Percentiles rank a stretch among this genome's conserved stretches.
Conservation (phyloP, 2,329 filamentous ascomycete genomes). For the Phoma sp. region DNA sequence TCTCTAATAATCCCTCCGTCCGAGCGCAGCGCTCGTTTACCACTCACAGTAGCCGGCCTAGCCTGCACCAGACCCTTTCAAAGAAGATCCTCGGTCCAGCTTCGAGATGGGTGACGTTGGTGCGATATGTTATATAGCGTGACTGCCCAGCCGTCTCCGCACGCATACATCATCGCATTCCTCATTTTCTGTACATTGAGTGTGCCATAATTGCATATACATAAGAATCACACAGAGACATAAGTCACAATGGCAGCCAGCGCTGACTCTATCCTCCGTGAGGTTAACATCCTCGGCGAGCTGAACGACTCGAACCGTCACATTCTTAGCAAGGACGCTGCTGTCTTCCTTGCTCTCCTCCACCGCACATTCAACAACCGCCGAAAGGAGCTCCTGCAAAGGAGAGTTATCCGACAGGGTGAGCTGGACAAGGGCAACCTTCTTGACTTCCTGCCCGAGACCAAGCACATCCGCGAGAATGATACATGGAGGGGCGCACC, state of each 20-base stretch:
- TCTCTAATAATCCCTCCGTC: slow-evolving; percentile 34
- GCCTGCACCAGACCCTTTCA: slow-evolving; percentile 32
- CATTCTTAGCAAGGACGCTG: slow-evolving; percentile 89
- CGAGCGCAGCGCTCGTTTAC: slow-evolving; percentile 33
- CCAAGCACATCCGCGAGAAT: slow-evolving; percentile 92
- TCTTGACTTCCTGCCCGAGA: slow-evolving; percentile 95
- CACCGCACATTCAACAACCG: slow-evolving; percentile 93
- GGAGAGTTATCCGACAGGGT: slow-evolving; percentile 83
- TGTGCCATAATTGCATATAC: slow-evolving; percentile 8
- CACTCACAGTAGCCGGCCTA: slow-evolving; percentile 42
- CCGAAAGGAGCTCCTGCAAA: slow-evolving; percentile 87
- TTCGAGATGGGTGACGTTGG: slow-evolving; percentile 45
- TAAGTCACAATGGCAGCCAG: slow-evolving; percentile 55
- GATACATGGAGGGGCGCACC: slow-evolving; percentile 91
- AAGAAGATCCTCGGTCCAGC: slow-evolving; percentile 46
- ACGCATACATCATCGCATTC: slow-evolving; percentile 37
- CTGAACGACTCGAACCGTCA: slow-evolving; percentile 82
- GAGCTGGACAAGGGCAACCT: slow-evolving; percentile 90
- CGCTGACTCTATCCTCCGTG: slow-evolving; percentile 78
- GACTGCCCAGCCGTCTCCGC: slow-evolving; percentile 34
- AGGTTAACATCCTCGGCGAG: slow-evolving; percentile 83
- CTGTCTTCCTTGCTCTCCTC: slow-evolving; percentile 90
- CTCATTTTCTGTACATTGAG: slow-evolving; percentile 22
- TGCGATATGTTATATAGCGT: slow-evolving; percentile 37
- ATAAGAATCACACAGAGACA: slow-evolving; percentile 14